Evolutionary conservation across 164 flowering plant genomes (phyloP).

Genomic region (Euptelea pleiosperma): DNA sequence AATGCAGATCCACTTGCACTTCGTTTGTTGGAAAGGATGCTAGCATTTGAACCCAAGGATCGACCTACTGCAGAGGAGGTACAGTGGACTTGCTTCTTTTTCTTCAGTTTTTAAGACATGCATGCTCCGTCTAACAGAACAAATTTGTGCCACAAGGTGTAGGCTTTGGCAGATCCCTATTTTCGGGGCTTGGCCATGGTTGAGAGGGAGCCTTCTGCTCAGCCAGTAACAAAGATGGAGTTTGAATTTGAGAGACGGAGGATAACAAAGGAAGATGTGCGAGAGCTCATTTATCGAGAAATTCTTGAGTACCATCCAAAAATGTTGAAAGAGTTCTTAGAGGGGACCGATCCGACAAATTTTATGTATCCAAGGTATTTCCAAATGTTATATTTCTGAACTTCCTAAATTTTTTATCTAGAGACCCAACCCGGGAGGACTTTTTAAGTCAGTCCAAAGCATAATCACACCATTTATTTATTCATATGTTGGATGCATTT

Average conservation of each 20-base stretch:
- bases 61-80: constrained; percentile 97
- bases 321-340: constrained; percentile 83
- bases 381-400: not conserved
- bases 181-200: constrained; percentile 91
- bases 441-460: not conserved
- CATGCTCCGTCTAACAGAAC: constrained; percentile 22
- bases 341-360: constrained; percentile 78
- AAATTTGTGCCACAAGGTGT: constrained; percentile 22
- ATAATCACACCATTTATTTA: too few species aligned
- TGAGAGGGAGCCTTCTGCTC: constrained; percentile 96
- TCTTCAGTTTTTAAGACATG: constrained; percentile 2
- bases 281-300: constrained; percentile 90
- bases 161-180: constrained; percentile 99
- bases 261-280: constrained; percentile 89
- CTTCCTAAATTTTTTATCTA: not conserved
- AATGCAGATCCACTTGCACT: constrained; percentile 93
- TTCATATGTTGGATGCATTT: too few species aligned
- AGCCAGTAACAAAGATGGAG: constrained; percentile 95
- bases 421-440: not conserved
- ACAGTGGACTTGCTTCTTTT: constrained; percentile 11
- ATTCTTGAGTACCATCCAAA: constrained; percentile 95
- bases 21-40: constrained; percentile 83
- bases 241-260: constrained; percentile 97
- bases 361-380: constrained; percentile 98
- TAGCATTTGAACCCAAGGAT: constrained; percentile 95